Percentiles rank a stretch among this genome's conserved stretches.
phyloP scores from a whole-genome alignment of 2,329 filamentous ascomycete species.

The Chrysoporthe deuterocubensis region DNA sequence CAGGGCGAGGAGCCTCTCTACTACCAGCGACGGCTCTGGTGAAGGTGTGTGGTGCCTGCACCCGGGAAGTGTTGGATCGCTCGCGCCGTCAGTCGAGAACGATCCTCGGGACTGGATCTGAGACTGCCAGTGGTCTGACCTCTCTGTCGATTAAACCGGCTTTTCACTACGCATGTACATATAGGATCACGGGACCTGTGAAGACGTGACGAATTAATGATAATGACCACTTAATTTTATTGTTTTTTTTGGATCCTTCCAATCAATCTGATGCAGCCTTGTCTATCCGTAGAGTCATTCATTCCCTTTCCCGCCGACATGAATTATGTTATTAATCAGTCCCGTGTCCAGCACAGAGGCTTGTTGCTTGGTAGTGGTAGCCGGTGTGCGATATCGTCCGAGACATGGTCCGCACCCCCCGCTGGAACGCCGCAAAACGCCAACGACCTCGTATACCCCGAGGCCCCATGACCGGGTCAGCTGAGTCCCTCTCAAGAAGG shows the following conservation, averaged over 20 bases:
- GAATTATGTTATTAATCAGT: neutral
- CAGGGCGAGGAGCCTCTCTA: slow-evolving; percentile 51
- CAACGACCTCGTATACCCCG: neutral
- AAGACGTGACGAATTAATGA: neutral
- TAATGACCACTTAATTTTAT: neutral
- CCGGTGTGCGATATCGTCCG: neutral
- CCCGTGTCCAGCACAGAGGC: slow-evolving; percentile 16
- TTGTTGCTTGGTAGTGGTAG: neutral
- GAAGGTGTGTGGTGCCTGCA: slow-evolving; percentile 19
- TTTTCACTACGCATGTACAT: neutral
- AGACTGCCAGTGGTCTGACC: neutral
- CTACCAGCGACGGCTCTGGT: slow-evolving; percentile 62
- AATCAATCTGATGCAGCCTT: slow-evolving; percentile 4
- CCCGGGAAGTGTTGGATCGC: neutral
- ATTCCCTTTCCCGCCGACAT: neutral
- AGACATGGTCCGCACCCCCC: neutral
- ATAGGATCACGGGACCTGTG: neutral
- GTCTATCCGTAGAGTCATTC: neutral
- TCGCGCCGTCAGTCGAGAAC: neutral
- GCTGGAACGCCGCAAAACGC: neutral
- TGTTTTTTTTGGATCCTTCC: neutral
- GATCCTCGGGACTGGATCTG: neutral
- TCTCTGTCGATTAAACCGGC: neutral
- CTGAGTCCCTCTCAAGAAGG: too few relatives aligned
- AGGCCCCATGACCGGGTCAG: too few relatives aligned